Evolutionary conservation across 2,329 filamentous ascomycete species (phyloP), one percentile per base, ranked within the genome.

Genomic region (Fusarium coffeatum): DNA sequence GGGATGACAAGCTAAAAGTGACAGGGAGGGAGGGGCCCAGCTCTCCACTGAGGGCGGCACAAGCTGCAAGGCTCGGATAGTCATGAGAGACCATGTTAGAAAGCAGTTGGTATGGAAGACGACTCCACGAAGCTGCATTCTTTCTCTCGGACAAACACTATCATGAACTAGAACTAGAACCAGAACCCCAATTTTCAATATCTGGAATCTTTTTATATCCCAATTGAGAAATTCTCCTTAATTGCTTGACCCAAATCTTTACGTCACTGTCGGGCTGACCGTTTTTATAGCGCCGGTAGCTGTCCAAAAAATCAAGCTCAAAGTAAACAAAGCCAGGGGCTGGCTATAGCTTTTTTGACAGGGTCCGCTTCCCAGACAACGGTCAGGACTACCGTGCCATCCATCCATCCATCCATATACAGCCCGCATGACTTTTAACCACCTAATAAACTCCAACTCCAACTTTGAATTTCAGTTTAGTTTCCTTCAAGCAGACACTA

Each of bases 281-380:
- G 49, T 53, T 53, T 28, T 53, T 27, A 42, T 42, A 53, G 49
- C 23, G 55, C 58, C 55, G 61, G 43, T 37, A 71, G 58, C 71
- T 68, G 73, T 79, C 79, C 78, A 46, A 55, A 55, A 40, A 68
- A 77, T 78, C 77, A 70, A 74, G 79, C 79, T 75, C 73, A 77
- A 77, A 76, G 76, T 79, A 81, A 81, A 82, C 81, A 80, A 82
- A 81, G 48, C 51, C 41, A 42, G 48, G 61, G 73, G 78, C 43
- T 58, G 61, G 61, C 74, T 68, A 56, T 51, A 66, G 72, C 69
- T 69, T 66, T 32, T 34, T 64, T 42, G 74, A 78, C 69, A 59
- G 56, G 68, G 68, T 72, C 70, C 65, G 76, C 77, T 79, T 75
- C 79, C 79, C 77, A 75, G 78, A 78, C 77, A 80, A 78, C 76